Conservation (phyloP, 805 yeast genomes). For the Vanderwaltozyma verrucispora region DNA sequence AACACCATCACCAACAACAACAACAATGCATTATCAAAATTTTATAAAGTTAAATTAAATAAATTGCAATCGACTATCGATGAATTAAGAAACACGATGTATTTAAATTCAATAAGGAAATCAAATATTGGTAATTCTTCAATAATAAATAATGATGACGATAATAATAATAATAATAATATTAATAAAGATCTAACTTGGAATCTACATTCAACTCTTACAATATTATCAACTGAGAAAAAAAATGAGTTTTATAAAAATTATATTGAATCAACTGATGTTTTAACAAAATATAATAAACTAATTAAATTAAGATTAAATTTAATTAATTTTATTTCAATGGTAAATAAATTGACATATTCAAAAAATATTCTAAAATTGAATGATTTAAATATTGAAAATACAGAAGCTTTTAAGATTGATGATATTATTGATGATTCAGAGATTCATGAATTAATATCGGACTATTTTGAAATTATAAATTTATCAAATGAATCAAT, state of each 20-base stretch:
- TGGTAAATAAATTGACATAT: conserved; percentile 3
- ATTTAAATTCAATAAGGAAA: conserved; percentile 4
- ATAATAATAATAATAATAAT: too few relatives aligned
- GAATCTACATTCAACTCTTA: conserved; percentile 63
- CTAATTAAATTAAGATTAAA: background rate
- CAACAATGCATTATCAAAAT: background rate
- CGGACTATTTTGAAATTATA: conserved; percentile 1
- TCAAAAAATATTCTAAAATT: conserved; percentile 2
- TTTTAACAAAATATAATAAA: background rate
- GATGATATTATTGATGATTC: background rate
- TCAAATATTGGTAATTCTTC: background rate
- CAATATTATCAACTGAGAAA: conserved; percentile 22
- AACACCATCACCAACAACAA: background rate
- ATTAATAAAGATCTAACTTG: conserved; percentile 28
- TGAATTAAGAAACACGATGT: conserved; percentile 6
- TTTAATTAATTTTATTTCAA: background rate
- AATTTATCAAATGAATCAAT: background rate
- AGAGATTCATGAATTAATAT: conserved; percentile 2
- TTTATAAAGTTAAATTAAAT: conserved; percentile 8
- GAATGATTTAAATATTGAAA: background rate
- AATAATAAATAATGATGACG: too few relatives aligned
- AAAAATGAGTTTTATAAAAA: background rate
- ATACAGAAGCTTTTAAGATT: too few relatives aligned
- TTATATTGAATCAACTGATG: background rate
- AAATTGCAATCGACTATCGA: conserved; percentile 9